Base-by-base conservation (phyloP, 1,284 basidiomycete genomes). In the Malassezia pachydermatis region DNA sequence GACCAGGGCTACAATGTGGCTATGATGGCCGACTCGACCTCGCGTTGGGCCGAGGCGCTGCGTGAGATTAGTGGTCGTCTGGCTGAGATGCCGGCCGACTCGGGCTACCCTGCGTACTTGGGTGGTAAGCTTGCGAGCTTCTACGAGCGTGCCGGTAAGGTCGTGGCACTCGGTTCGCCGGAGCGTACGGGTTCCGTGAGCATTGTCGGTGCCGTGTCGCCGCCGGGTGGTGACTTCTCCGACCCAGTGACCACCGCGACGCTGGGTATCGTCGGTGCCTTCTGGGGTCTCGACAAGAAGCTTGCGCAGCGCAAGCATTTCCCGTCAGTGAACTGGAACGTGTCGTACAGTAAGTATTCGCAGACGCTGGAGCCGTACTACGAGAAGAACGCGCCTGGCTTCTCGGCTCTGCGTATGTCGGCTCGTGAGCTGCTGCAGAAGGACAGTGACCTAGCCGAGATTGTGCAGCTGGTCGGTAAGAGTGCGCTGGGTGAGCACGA, bases 21-120 rank as follows among this genome's bases (percentile, higher is more conserved):
- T 42, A 99, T 99, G 94, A 98, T 98, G 90, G 94, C 92, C 41
- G 94, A 98, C 75, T 96, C 92, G 6, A 96, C 94, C 0, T 95
- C 89, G 24, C 89, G 94, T 65, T 99, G 94, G 94, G 94, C 94
- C 44, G 94, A 99, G 73, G 94, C 94, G 27, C 77, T 99, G 42
- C 88, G 94, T 79, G 94, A 99, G 79, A 96, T 99, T 60, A 95
- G 89, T 30, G 94, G 94, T 78, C 89, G 94, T 76, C 76, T 99
- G 50, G 94, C 94, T 29, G 94, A 99, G 76, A 99, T 99, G 94
- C 94, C 94, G 49, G 94, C 94, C 36, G 94, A 98, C 75, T 96
- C 92, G 33, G 69, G 67, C 54, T 99, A 98, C 76, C 94, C 94
- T 43, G 94, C 94, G 5, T 98, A 98, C 75, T 81, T 98, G 57